Conservation (phyloP, 2,329 filamentous ascomycete genomes). For the Hymenoscyphus infarciens region DNA sequence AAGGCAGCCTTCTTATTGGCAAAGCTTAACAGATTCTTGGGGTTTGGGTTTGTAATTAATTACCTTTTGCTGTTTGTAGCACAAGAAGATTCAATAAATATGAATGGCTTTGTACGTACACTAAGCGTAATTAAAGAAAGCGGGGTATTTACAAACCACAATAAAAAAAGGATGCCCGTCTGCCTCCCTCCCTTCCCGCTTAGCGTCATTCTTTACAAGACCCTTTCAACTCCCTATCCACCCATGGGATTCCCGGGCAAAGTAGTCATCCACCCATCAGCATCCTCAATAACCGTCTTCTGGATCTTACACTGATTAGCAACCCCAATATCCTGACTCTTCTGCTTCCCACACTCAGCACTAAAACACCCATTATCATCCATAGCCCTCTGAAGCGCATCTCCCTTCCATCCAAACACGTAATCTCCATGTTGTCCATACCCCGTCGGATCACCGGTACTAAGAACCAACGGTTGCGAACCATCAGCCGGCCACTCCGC, state of each 20-base stretch:
- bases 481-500: conserved; percentile 44
- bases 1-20: too few relatives aligned
- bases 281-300: conserved; percentile 11
- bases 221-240: neutral
- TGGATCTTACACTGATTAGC: conserved; percentile 8
- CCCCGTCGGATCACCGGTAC: conserved; percentile 43
- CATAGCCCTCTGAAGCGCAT: conserved; percentile 48
- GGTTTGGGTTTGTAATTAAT: too few relatives aligned
- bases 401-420: conserved; percentile 49
- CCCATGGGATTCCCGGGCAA: neutral
- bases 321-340: conserved; percentile 36
- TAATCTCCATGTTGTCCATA: conserved; percentile 50
- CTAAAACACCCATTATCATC: conserved; percentile 44
- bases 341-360: conserved; percentile 44
- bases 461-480: conserved; percentile 43
- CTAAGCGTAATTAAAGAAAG: too few relatives aligned
- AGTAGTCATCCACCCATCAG: conserved; percentile 6
- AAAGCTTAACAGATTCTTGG: too few relatives aligned
- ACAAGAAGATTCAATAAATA: too few relatives aligned
- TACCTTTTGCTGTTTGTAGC: too few relatives aligned
- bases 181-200: neutral
- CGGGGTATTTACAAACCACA: too few relatives aligned
- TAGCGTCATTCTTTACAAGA: neutral
- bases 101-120: too few relatives aligned
- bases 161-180: too few relatives aligned